These are phyloP conservation scores for Calonectria honghensis DNA, from an alignment of 2,329 filamentous ascomycete species.

Conservation along the genomic window DNA sequence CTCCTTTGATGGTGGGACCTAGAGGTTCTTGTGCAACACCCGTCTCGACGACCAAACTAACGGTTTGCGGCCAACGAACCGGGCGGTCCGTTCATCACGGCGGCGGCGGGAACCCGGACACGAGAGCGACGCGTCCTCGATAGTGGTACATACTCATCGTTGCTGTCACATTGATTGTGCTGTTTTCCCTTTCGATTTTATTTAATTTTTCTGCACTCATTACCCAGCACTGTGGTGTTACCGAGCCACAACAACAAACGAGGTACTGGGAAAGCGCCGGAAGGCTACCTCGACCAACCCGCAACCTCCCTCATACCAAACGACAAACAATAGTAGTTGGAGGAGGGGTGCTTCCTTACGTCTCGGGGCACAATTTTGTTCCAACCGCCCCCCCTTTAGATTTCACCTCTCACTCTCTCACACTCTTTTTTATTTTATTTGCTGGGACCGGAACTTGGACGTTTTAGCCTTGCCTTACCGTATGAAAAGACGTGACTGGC, in stretches of 20 bases:
- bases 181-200: not conserved
- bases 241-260: constrained; percentile 5
- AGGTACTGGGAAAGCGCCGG: constrained; percentile 2
- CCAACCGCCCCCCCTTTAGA: constrained; percentile 28
- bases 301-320: not conserved
- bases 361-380: constrained; percentile 31
- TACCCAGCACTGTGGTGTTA: constrained; percentile 9
- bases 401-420: constrained; percentile 16
- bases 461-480: constrained; percentile 50
- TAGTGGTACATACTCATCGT: constrained; percentile 7
- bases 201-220: not conserved
- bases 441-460: constrained; percentile 40
- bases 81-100: constrained; percentile 29
- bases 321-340: constrained; percentile 7
- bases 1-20: constrained; percentile 20
- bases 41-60: constrained; percentile 25
- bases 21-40: constrained; percentile 28
- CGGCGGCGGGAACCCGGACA: constrained; percentile 20
- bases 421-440: constrained; percentile 23
- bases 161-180: not conserved
- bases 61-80: constrained; percentile 26
- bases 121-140: constrained; percentile 8
- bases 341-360: constrained; percentile 10
- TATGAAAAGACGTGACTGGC: constrained; percentile 51
- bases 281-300: constrained; percentile 7